Base-by-base conservation (phyloP, 2,329 filamentous ascomycete species). In the Fusarium drepaniforme region DNA sequence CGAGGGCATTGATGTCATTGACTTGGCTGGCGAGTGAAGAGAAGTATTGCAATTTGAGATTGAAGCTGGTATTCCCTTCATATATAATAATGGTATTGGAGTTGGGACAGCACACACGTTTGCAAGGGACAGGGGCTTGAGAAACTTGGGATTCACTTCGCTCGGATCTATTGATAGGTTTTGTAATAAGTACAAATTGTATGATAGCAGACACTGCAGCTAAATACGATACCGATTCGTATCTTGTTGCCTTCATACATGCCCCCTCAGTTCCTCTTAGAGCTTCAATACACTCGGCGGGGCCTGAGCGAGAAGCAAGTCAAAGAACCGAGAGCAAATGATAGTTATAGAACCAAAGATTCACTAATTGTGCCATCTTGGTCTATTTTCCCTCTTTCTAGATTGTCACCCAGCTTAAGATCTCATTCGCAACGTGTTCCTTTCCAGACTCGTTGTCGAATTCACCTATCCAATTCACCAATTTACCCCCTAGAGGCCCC, bases 21-120 rank as follows among this genome's bases (percentile, higher is more conserved):
- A 73, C 59, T 28, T 75, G 46, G 68, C 69, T 0, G 56, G 53
- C 1, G 73, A 71, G 5, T 73, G 25, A 68, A 53, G 33, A 33
- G 33, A 33, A 33, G 28, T 8, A 33, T 53, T 53, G 49, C 0
- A 12, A n/a, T 33, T 53, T 33, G 18, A 6, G 18, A 30, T 8
- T 28, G 49, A 53, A 6, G 3, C 25, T 30, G 6, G 18, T 3
- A 15, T 30, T 53, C 11, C 8, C 25, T n/a, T 53, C 16, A 2
- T 53, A 18, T 53, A 46, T 46, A 28, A 28, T 51, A 51, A 28
- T 51, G 9, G 46, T 28, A 9, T 51, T 28, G 46, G 46, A 28
- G 46, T 51, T 51, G 18, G 23, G 23, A 51, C 8, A 28, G 46
- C 23, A 51, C 18, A 28, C 15, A 8, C 8, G 13, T 25, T 25